Base-by-base conservation (phyloP, 2,329 filamentous ascomycete species). In the Metarhizium anisopliae region DNA sequence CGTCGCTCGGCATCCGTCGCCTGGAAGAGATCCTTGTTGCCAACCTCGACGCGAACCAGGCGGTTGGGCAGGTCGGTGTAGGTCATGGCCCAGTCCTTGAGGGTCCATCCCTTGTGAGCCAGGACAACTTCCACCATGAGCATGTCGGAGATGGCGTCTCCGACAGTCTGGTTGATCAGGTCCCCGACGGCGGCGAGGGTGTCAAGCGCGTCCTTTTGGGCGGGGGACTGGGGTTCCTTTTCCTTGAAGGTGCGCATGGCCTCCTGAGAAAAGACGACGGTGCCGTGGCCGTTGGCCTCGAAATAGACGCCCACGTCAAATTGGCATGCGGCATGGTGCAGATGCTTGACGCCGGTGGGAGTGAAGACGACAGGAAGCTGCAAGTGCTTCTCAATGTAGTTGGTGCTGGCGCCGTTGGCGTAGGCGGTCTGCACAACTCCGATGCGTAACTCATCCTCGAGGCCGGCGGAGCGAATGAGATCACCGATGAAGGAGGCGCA, bases 261-360 rank as follows among this genome's bases (percentile, higher is more conserved):
- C 58, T 89, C 85, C 56, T 87, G 83, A 1, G 90, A 95, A 79
- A 99, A 99, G 55, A 97, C 86, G 40, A 97, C 88, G 10, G 94
- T 99, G 61, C 94, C 94, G 72, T 99, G 94, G 35, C 94, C 94
- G 69, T 99, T 99, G 61, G 94, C 94, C 76, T 99, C 94, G 66
- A 99, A 99, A 77, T 99, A 99, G 53, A 97, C 90, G 56, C 94
- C 94, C 55, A 97, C 86, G 66, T 99, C 94, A 64, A 95, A 96
- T 62, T 92, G 89, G 66, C 89, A 85, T 43, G 94, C 94, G n/a
- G 90, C 94, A 68, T 97, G 94, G 74, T 99, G 94, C 60, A 99
- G 82, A 73, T 96, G 89, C 79, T 99, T 99, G 59, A 99, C 94
- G 62, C 94, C 94, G 0, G 94, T 99, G 14, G 90, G 86, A 1